Evolutionary conservation across 1,284 basidiomycete genomes (phyloP).

Genomic region (Cutaneotrichosporon mucoides): DNA sequence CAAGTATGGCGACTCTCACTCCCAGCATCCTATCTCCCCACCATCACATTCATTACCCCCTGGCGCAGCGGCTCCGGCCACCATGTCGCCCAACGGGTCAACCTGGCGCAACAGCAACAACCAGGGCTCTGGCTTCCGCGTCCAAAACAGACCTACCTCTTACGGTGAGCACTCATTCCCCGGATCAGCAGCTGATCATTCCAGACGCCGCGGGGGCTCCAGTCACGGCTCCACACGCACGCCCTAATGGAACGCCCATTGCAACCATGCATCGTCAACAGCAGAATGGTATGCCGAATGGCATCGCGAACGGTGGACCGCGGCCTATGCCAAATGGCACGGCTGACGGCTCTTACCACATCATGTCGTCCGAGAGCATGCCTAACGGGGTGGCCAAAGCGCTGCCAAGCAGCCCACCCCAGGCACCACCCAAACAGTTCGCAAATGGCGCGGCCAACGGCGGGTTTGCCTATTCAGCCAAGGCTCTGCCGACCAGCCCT

Average conservation of each 20-base stretch:
- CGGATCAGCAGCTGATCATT: background rate
- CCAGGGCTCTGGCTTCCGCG: background rate
- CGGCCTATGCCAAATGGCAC: constrained; percentile 1
- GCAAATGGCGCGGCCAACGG: background rate
- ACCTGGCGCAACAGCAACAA: no score
- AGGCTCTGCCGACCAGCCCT: background rate
- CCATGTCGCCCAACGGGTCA: background rate
- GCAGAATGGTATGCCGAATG: background rate
- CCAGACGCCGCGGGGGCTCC: background rate
- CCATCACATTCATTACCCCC: background rate
- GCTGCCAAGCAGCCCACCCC: background rate
- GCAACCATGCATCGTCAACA: background rate
- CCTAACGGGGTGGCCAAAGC: background rate
- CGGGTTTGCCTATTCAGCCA: no score
- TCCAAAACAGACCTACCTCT: background rate
- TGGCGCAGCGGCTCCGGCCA: background rate
- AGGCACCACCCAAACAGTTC: background rate
- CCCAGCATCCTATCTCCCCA: background rate
- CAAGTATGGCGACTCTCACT: background rate
- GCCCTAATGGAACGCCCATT: background rate
- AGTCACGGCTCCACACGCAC: background rate
- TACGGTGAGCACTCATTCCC: background rate
- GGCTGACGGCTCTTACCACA: background rate
- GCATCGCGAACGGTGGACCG: background rate
- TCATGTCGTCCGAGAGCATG: background rate